phyloP scores from a whole-genome alignment of 371 early-diverging fungal genomes.

The Rhizoclosmatium hyalinum region DNA sequence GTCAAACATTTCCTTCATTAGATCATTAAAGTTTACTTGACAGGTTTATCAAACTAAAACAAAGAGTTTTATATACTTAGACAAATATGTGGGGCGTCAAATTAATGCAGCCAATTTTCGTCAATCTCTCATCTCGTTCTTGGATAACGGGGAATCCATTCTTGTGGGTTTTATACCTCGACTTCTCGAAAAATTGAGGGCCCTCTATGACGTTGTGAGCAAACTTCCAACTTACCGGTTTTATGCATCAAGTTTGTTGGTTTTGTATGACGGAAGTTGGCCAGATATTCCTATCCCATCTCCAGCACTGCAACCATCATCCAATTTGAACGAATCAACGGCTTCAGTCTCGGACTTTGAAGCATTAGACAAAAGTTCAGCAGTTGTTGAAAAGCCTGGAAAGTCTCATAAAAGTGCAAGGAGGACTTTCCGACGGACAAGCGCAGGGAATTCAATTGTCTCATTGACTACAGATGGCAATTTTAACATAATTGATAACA shows the following conservation, averaged over 20 bases:
- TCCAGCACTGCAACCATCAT: too few species aligned
- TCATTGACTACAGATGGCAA: background rate
- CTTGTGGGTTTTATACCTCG: conserved; percentile 76
- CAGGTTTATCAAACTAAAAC: conserved; percentile 82
- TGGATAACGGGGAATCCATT: conserved; percentile 81
- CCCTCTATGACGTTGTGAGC: conserved; percentile 72
- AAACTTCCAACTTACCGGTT: conserved; percentile 82
- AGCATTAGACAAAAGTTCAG: background rate
- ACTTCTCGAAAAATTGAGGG: conserved; percentile 72
- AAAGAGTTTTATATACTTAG: conserved; percentile 74
- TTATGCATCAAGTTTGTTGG: conserved; percentile 84
- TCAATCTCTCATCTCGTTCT: conserved; percentile 72
- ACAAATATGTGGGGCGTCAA: conserved; percentile 94
- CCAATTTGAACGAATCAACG: too few species aligned
- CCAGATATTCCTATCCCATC: conserved; percentile 18
- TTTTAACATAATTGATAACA: background rate
- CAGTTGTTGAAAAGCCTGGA: background rate
- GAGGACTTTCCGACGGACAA: background rate
- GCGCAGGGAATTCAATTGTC: background rate
- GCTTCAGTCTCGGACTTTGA: background rate
- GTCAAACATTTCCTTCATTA: conserved; percentile 9
- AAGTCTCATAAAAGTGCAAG: background rate
- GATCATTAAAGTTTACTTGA: background rate
- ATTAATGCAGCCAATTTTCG: conserved; percentile 76
- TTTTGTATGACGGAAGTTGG: conserved; percentile 81